A percentile compares a stretch with the other conserved stretches of the same genome.
Conservation (phyloP, 2,329 filamentous ascomycete genomes). For the Dichotomopilus funicola region DNA sequence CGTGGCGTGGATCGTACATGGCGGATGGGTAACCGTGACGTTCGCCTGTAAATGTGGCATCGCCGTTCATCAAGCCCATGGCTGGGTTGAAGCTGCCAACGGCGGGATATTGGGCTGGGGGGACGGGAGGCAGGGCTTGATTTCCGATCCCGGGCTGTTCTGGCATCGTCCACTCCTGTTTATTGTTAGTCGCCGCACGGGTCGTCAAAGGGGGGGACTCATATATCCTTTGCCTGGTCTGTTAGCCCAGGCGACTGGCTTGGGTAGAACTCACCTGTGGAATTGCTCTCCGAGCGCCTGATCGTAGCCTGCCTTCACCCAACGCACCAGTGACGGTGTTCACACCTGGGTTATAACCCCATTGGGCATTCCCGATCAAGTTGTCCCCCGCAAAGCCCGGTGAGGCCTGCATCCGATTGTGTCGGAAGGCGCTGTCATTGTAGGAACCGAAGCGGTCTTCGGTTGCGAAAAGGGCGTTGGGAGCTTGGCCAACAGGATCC, state of each 20-base stretch:
- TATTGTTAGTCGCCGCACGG: neutral
- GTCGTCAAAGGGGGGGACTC: no score
- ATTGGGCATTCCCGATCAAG: conserved; percentile 26
- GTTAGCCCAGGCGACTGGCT: no score
- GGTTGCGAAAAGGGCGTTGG: conserved; percentile 21
- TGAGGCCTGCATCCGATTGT: conserved; percentile 21
- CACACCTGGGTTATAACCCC: conserved; percentile 27
- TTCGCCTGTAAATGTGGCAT: conserved; percentile 17
- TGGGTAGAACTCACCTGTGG: conserved; percentile 16
- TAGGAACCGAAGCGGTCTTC: conserved; percentile 28
- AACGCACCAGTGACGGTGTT: conserved; percentile 26
- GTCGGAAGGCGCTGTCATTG: conserved; percentile 25
- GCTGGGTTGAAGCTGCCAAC: conserved; percentile 17
- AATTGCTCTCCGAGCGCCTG: conserved; percentile 21
- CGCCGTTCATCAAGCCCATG: conserved; percentile 22
- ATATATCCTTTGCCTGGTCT: no score
- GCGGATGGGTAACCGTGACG: conserved; percentile 21
- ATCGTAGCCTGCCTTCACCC: conserved; percentile 23
- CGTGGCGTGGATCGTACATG: conserved; percentile 25
- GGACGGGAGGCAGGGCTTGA: conserved; percentile 20
- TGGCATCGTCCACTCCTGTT: conserved; percentile 24
- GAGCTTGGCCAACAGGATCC: conserved; percentile 23
- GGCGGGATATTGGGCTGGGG: conserved; percentile 21
- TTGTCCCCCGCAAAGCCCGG: conserved; percentile 22
- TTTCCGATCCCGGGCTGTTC: conserved; percentile 22